A percentile compares a stretch with the other conserved stretches of the same genome.
Evolutionary conservation across 768 basidiomycete genomes (phyloP).

Genomic region (Bullera alba): DNA sequence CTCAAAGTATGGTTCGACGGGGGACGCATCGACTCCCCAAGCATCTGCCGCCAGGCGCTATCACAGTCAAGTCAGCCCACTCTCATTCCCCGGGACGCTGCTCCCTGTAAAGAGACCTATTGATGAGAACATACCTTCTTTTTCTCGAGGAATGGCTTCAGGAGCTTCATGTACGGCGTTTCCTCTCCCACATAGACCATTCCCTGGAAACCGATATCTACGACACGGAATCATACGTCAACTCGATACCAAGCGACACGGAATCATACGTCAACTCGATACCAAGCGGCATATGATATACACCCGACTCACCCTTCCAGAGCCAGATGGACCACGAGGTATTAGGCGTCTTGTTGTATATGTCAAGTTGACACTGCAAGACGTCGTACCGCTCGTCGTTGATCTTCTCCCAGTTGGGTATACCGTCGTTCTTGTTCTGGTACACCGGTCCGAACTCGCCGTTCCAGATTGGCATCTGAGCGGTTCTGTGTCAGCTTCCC

Average conservation of each 20-base stretch:
- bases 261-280: background rate
- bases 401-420: constrained; percentile 58
- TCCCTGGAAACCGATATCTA: constrained; percentile 55
- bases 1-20: constrained; percentile 57
- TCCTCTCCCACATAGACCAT: constrained; percentile 68
- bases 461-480: constrained; percentile 32
- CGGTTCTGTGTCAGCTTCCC: background rate
- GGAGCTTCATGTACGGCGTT: constrained; percentile 64
- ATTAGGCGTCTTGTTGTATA: constrained; percentile 57
- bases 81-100: background rate
- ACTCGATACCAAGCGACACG: background rate
- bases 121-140: constrained; percentile 58
- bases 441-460: constrained; percentile 83
- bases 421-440: constrained; percentile 48
- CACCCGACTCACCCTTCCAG: constrained; percentile 53
- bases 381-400: constrained; percentile 62
- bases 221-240: background rate
- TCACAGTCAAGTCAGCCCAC: background rate
- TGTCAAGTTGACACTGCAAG: constrained; percentile 63
- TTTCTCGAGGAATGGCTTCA: constrained; percentile 64
- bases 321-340: constrained; percentile 72
- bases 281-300: background rate
- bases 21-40: constrained; percentile 64
- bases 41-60: constrained; percentile 63
- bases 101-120: background rate